Evolutionary conservation across 768 basidiomycete species (phyloP), one percentile per base, ranked within the genome.

Genomic region (Hypholoma fasciculare): DNA sequence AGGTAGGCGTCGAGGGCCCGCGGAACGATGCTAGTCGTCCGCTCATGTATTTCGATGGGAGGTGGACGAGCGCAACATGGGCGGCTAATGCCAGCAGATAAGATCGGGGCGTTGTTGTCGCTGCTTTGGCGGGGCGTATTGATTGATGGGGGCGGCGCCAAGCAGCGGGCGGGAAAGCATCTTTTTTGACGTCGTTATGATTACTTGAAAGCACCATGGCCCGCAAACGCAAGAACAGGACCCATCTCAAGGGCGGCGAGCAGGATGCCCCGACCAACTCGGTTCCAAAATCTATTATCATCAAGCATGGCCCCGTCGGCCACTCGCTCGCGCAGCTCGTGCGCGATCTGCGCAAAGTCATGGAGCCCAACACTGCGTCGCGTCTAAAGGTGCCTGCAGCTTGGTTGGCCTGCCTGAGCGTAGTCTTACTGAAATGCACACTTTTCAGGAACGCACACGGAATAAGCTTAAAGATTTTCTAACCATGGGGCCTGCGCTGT

Each of bases 361-460:
- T 99, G 92, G 97, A 99, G 71, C 97, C 97, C 59, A 94, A 98
- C 68, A 99, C 97, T 13, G 97, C 96, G 17, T 89, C 88, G 61
- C 83, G 97, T 50, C 81, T 99, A n/a, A 87, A 78, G 75, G 96
- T 96, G 61, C 62, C 77, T 23, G 76, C 36, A 57, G 42, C 59
- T 49, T 20, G 26, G 48, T 13, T 8, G 11, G 19, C 19, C 49
- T 3, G 14, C 27, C 54, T 53, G 2, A n/a, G n/a, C n/a, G n/a
- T n/a, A n/a, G 12, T 11, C 23, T 42, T 13, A 49, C 59, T 26
- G 60, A 52, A 19, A 62, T 34, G 17, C 0, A 19, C 58, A 54
- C 60, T 57, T 46, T 67, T 43, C 68, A 98, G 96, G 97, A 99
- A 82, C 83, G 96, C 19, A 85, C 84, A 57, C 80, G 89, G 26